Evolutionary conservation across 192 early-diverging fungal species (phyloP).

Genomic region (Coemansia sp.): DNA sequence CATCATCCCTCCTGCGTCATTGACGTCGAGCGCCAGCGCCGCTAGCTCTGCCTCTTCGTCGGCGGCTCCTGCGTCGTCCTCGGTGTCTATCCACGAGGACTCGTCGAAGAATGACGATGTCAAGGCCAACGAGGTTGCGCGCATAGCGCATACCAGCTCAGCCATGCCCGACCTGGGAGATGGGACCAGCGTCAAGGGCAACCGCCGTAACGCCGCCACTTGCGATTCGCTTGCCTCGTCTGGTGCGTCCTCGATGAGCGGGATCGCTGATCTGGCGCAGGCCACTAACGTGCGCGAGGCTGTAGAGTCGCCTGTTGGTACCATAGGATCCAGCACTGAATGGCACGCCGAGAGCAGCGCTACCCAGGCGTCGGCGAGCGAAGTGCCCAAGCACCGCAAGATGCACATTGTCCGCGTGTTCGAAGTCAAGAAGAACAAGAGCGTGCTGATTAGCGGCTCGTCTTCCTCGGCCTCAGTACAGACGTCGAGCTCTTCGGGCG

Average conservation of each 20-base stretch:
- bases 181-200: constrained; percentile 21
- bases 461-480: constrained; percentile 5
- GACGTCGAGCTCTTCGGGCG: not conserved
- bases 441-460: constrained; percentile 5
- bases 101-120: constrained; percentile 28
- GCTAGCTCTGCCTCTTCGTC: constrained; percentile 4
- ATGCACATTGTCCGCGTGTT: constrained; percentile 51
- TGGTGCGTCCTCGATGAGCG: not conserved
- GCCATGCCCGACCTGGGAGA: constrained; percentile 13
- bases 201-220: constrained; percentile 26
- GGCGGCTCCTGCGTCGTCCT: constrained; percentile 14
- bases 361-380: not conserved
- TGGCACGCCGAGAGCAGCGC: constrained; percentile 14
- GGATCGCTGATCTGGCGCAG: not conserved
- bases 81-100: constrained; percentile 23
- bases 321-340: constrained; percentile 27
- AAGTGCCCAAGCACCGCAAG: constrained; percentile 36
- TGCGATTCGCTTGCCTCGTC: constrained; percentile 21
- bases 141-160: constrained; percentile 26
- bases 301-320: constrained; percentile 24
- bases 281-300: not conserved
- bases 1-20: constrained; percentile 31
- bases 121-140: constrained; percentile 34
- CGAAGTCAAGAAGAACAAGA: constrained; percentile 54
- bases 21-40: constrained; percentile 1